phyloP scores from a whole-genome alignment of 2,329 filamentous ascomycete genomes.

The Talaromyces sp. region DNA sequence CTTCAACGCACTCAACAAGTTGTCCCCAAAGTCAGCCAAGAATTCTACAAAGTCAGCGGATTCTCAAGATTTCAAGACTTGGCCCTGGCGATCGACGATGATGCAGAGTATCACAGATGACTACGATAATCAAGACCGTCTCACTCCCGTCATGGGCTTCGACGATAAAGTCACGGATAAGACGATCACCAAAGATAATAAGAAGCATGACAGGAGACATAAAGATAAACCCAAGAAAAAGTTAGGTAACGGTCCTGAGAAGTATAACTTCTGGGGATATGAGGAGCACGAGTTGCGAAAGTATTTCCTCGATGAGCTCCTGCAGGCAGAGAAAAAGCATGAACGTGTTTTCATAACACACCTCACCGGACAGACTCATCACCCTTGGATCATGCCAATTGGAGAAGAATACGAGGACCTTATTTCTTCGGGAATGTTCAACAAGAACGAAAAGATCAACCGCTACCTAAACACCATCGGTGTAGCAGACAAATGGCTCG shows the following conservation, averaged over 20 bases:
- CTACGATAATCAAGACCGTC: constrained; percentile 29
- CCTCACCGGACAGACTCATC: constrained; percentile 30
- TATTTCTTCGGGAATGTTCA: constrained; percentile 17
- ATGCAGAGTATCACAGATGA: constrained; percentile 32
- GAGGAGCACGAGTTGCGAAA: constrained; percentile 24
- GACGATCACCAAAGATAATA: constrained; percentile 18
- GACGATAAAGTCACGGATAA: constrained; percentile 19
- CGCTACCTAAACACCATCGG: constrained; percentile 25
- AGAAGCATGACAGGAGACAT: no score
- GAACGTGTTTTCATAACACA: constrained; percentile 31
- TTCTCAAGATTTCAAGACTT: constrained; percentile 22
- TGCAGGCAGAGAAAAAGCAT: constrained; percentile 24
- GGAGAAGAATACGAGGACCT: constrained; percentile 23
- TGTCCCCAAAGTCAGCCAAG: neutral
- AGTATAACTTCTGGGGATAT: constrained; percentile 28
- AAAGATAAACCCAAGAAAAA: no score
- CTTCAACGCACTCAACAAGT: constrained; percentile 18
- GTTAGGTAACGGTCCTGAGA: constrained; percentile 6
- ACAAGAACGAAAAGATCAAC: constrained; percentile 17
- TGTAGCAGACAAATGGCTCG: constrained; percentile 27
- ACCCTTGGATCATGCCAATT: constrained; percentile 27
- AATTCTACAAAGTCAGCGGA: constrained; percentile 10
- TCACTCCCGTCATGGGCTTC: constrained; percentile 27
- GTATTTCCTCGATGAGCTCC: constrained; percentile 26
- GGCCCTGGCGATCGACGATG: constrained; percentile 29